Evolutionary conservation across 2,329 filamentous ascomycete species (phyloP), one percentile per base, ranked within the genome.

Genomic region (Fusarium chuoi): DNA sequence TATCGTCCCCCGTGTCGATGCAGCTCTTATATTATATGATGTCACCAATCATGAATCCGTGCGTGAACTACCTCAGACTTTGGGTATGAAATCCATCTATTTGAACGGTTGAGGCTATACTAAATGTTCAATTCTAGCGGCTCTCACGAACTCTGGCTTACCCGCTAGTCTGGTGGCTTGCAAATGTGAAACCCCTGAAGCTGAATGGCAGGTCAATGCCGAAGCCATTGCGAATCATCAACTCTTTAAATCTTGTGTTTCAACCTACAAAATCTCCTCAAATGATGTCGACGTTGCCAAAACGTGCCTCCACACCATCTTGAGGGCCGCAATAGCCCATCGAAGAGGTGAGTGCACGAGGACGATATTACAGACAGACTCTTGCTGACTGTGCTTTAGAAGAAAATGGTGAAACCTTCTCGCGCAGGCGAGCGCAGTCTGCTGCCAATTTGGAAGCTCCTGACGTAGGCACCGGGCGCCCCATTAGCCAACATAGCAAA

Each of bases 11-110:
- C 89, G 88, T 45, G 89, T 98, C 78, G 94, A 98, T 78, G 96
- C 93, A 26, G 94, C 93, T 51, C 84, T 98, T 76, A 89, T 96
- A 66, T 85, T 98, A 55, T 98, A 98, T 86, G 94, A 98, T 87
- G 93, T 97, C 49, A 93, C 91, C 82, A 92, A 93, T 80, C 88
- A 90, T 76, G 90, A 91, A 68, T 96, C 92, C 80, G 90, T 97
- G 77, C 87, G 88, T 67, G 90, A 93, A 68, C 86, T 98, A 62
- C 92, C 93, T 45, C 89, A 92, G 77, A 90, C 94, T 71, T 86
- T 97, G 80, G 91, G 95, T 98, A 87, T 48, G 77, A 63, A 28
- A 66, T 18, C 58, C 17, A 17, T 36, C 30, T n/a, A 35, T 26
- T 18, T 39, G 15, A 36, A 15, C 62, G 28, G 35, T 51, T 30